Evolutionary conservation across 2,329 filamentous ascomycete species (phyloP), one percentile per base, ranked within the genome.

Genomic region (Monilinia fructigena): DNA sequence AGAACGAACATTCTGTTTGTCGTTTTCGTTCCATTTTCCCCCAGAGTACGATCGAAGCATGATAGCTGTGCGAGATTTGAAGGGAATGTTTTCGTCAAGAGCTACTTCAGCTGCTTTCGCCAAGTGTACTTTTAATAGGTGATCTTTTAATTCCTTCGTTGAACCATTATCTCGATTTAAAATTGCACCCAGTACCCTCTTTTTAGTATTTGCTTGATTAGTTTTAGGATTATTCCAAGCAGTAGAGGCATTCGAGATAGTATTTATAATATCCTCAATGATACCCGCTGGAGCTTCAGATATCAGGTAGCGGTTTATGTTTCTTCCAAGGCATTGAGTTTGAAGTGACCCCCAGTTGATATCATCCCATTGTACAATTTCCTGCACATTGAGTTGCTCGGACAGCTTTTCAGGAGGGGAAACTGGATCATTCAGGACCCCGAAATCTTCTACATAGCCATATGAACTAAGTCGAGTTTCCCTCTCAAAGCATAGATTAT

Each of bases 1-100:
- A 47, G 92, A 86, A 38, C 93, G 89, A 52, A 96, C 86, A 64
- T 88, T 88, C 75, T 93, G 87, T 74, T 90, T 86, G 75, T 94
- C 91, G 74, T 94, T 91, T 52, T 90, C 85, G 38, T 88, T 91
- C 76, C 93, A 97, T 38, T 85, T 77, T 75, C 91, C 92, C 66
- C 87, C 89, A 42, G 85, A 86, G 81, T 90, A 94, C 0, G 90
- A 89, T 48, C 92, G 87, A 48, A 96, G 82, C 7, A 97, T 78
- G 12, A 96, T 77, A 1, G 90, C 92, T 0, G 90, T 93, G 47
- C 92, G 84, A 3, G 79, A 56, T 56, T 68, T 65, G 42, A 64
- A 50, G 18, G 45, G 58, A 2, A 20, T 18, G 1, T 50, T 50
- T 23, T n/a, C 45, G 23, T 50, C 45, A 8, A 50, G 1, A 50